These are phyloP conservation scores for Rubus idaeus DNA, from an alignment of 306 rosid genomes.

Conservation along the genomic window DNA sequence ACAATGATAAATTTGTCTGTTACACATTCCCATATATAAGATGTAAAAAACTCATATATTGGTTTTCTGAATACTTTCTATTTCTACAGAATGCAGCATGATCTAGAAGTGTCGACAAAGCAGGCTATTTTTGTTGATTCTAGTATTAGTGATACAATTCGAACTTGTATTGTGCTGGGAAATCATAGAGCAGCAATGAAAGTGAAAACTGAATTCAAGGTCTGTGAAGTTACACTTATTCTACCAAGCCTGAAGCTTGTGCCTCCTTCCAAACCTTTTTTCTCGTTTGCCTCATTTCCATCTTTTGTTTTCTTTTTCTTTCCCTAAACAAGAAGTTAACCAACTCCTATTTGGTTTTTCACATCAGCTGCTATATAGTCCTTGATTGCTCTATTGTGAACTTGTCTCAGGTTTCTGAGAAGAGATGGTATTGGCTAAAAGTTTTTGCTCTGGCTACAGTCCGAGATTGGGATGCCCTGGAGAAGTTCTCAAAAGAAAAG, in stretches of 20 bases:
- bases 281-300: neutral
- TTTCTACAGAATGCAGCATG: conserved; percentile 78
- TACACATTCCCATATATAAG: neutral
- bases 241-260: neutral
- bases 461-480: conserved; percentile 89
- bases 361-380: conserved; percentile 18
- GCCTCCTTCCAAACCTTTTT: neutral
- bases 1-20: neutral
- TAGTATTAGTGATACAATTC: conserved; percentile 91
- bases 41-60: neutral
- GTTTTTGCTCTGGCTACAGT: conserved; percentile 94
- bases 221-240: conserved; percentile 34
- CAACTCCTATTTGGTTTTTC: neutral
- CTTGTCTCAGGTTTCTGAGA: conserved; percentile 82
- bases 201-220: conserved; percentile 98
- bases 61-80: neutral
- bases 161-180: conserved; percentile 96
- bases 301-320: too few species aligned
- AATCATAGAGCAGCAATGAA: conserved; percentile 86
- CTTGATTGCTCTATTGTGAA: conserved; percentile 10
- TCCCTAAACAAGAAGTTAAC: too few species aligned
- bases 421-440: conserved; percentile 99
- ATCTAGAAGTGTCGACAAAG: conserved; percentile 85
- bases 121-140: conserved; percentile 98
- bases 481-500: conserved; percentile 90